Evolutionary conservation across 192 early-diverging fungal genomes (phyloP), one percentile per base, ranked within the genome.

Genomic region (Haplosporangium gracile): DNA sequence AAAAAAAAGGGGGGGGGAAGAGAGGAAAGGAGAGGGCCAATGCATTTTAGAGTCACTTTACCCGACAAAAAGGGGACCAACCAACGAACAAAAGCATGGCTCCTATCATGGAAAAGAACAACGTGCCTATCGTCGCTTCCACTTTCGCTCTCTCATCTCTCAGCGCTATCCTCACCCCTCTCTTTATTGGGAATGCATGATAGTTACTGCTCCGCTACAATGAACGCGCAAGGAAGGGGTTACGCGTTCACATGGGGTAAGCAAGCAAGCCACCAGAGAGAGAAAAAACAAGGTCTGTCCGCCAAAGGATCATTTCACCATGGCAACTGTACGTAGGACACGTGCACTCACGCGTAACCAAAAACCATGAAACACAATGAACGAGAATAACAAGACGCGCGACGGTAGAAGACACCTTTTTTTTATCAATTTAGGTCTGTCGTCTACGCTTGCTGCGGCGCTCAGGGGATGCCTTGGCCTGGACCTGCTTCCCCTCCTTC

Each of bases 391-490:
- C 26, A 10, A 53, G 51, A 53, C 15, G 20, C 51, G 45, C 5
- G 22, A 65, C 32, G 15, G 15, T 47, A 53, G 4, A 53, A 20
- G 26, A 65, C 24, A 65, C 60, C 60, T n/a, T 8, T 57, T 26
- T 65, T 32, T 51, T 51, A 51, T 51, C 49, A 16, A 51, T 18
- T 34, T 29, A 65, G 11, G 60, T 65, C 60, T 65, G 60, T 65
- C 60, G 60, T 65, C 60, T 65, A 65, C 60, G 60, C 26, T 65
- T 65, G 60, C 60, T 65, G 32, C 60, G 60, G 4, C 60, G 60
- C 26, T 65, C 60, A 65, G 60, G 60, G 29, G 60, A 71, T 40
- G 70, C 5, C 18, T 42, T 71, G 70, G 29, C 26, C 1, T 65
- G 60, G 24, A 13, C 60, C 13, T 65, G 29, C 60, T 29, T 65